Conservation (phyloP, 2,329 filamentous ascomycete genomes). For the Colletotrichum tropicicola region DNA sequence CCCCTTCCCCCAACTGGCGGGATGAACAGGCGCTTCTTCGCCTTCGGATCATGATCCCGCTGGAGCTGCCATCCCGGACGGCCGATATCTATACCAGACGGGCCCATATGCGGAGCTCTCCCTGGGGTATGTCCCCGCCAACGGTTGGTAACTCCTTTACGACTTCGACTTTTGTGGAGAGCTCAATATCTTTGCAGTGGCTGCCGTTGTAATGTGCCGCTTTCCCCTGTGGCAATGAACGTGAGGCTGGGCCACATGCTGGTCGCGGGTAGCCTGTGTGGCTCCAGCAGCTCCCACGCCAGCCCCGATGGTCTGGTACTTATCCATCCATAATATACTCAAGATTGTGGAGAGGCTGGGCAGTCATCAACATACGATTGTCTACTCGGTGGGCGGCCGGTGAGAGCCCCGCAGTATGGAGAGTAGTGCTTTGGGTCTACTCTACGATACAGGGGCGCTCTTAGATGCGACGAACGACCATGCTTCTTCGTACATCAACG, state of each 20-base stretch:
- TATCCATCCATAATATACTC: conserved; percentile 3
- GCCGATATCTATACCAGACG: conserved; percentile 15
- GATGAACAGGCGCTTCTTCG: neutral
- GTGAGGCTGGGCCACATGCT: neutral
- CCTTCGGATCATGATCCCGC: neutral
- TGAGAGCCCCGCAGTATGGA: neutral
- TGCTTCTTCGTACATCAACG: neutral
- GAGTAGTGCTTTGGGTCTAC: neutral
- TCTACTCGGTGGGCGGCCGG: neutral
- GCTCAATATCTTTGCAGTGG: neutral
- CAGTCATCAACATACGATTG: conserved; percentile 19
- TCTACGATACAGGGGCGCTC: neutral
- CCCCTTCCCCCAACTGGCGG: neutral
- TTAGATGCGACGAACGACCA: neutral
- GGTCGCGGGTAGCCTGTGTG: neutral
- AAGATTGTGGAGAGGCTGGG: conserved; percentile 20
- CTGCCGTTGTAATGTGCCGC: neutral
- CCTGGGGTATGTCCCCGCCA: neutral
- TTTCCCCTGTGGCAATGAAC: neutral
- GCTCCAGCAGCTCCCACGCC: no score
- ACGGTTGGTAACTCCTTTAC: neutral
- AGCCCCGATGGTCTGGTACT: neutral
- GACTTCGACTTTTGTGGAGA: neutral
- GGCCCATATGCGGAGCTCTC: neutral
- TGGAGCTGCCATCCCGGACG: conserved; percentile 10